Base-by-base conservation (phyloP, 495 filamentous ascomycete genomes). In the Astrothelium macrocarpum region DNA sequence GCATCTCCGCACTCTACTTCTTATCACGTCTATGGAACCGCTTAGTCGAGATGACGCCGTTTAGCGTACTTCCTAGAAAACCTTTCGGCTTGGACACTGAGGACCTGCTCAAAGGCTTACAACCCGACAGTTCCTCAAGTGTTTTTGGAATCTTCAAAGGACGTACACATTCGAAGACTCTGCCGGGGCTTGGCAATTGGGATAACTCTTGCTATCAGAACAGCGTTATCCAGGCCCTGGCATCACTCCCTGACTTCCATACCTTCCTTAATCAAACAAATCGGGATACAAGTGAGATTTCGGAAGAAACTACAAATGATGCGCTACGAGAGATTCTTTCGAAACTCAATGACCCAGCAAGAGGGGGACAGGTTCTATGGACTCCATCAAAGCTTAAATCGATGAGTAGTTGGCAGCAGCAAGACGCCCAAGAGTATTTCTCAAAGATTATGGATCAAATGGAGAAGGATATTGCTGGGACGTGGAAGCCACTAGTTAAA, bases 121-220 rank as follows among this genome's bases (percentile, higher is more conserved):
- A 76, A 59, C 76, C 75, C 7, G 73, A 78, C 2, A 72, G 76
- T 49, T 73, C 75, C 9, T 61, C 82, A 14, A 71, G 82, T 59
- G 73, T 74, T 2, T 60, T 83, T 34, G 75, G 78, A 39, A 75
- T 78, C 0, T 66, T 79, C 7, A 71, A 80, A 20, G 74, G 78
- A 28, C 25, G 5, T 29, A 25, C 23, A 7, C 20, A 20, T 0
- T 56, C 49, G 16, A 73, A 73, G 36, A 66, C 73, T 31, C 90
- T 90, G 1, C 82, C 90, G 3, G 94, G 95, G 0, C 74, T 97
- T 32, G 90, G 90, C 20, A 99, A 99, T 71, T 87, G 84, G 78
- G 86, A 95, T 74, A 96, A 96, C 70, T 95, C 90, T 0, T 99
- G 95, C 74, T 99, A 94, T 71, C 93, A 97, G 77, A 99, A 99